A percentile compares a stretch with the other conserved stretches of the same genome.
These are phyloP conservation scores for Termitomyces sp. DNA, from an alignment of 1,284 basidiomycete species.

Conservation along the genomic window DNA sequence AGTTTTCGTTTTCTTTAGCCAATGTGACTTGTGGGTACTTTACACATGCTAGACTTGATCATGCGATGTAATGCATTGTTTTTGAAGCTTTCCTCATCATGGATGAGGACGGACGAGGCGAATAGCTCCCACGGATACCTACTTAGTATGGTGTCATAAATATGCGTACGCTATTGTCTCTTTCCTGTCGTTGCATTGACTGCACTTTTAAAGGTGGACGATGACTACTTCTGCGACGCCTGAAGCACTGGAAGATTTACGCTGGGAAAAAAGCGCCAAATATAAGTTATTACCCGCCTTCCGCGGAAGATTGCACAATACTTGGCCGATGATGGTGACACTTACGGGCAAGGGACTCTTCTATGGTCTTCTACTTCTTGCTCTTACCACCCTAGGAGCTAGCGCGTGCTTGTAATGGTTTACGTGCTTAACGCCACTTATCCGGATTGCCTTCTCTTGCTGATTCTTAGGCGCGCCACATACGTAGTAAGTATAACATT, in stretches of 20 bases:
- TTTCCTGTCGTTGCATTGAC: slow-evolving; percentile 4
- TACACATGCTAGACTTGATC: slow-evolving; percentile 12
- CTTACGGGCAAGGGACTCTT: slow-evolving; percentile 25
- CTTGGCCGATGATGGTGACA: slow-evolving; percentile 22
- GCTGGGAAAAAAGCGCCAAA: slow-evolving; percentile 29
- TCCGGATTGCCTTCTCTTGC: slow-evolving; percentile 25
- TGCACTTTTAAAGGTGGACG: slow-evolving; percentile 13
- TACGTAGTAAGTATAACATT: slow-evolving; percentile 17
- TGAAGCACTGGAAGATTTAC: slow-evolving; percentile 31
- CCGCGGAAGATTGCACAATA: slow-evolving; percentile 38
- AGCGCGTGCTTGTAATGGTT: slow-evolving; percentile 24
- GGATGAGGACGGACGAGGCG: neutral
- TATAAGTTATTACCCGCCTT: slow-evolving; percentile 33
- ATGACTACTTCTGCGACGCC: slow-evolving; percentile 29
- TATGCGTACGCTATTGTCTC: neutral
- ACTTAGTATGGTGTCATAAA: neutral
- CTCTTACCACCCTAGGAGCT: slow-evolving; percentile 16
- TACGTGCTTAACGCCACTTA: slow-evolving; percentile 35
- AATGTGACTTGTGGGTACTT: slow-evolving; percentile 14
- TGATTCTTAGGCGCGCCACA: slow-evolving; percentile 28
- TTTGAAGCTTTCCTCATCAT: slow-evolving; percentile 3
- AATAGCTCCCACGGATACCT: neutral
- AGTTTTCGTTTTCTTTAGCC: slow-evolving; percentile 19
- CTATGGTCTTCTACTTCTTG: slow-evolving; percentile 23
- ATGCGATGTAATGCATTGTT: slow-evolving; percentile 8